A percentile compares a stretch with the other conserved stretches of the same genome.
Conservation (phyloP, 768 basidiomycete genomes). For the Suillus subalutaceus region DNA sequence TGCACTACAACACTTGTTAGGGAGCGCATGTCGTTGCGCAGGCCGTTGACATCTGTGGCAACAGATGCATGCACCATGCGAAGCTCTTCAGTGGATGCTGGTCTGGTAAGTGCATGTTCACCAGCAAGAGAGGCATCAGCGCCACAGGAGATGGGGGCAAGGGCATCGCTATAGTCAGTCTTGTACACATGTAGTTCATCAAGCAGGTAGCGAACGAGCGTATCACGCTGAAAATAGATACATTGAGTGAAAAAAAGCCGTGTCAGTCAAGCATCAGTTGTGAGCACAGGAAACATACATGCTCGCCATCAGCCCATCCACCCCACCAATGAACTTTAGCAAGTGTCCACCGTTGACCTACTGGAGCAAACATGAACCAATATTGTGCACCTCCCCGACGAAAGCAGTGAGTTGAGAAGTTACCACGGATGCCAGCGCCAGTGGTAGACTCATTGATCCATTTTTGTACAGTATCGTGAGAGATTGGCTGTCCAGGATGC, state of each 20-base stretch:
- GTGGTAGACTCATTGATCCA: constrained; percentile 16
- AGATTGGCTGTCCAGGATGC: constrained; percentile 26
- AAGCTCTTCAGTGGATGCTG: not conserved
- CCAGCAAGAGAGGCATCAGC: not conserved
- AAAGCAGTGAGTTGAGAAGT: constrained; percentile 33
- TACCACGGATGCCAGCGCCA: constrained; percentile 10
- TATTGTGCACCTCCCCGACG: constrained; percentile 33
- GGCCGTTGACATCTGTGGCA: not conserved
- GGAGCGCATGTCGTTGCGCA: not conserved
- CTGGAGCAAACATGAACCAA: constrained; percentile 29
- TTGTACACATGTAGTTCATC: constrained; percentile 29
- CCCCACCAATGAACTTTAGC: constrained; percentile 41
- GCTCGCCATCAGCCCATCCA: constrained; percentile 43
- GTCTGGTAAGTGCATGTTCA: not conserved
- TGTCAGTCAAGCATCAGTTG: not conserved
- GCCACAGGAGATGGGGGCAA: not conserved
- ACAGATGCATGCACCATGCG: not conserved
- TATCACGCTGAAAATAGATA: constrained; percentile 5
- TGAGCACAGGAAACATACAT: constrained; percentile 24
- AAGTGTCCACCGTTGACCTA: constrained; percentile 38
- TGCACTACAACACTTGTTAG: not conserved
- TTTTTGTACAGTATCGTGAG: constrained; percentile 27
- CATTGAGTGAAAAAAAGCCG: not conserved
- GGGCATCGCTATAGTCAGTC: constrained; percentile 21
- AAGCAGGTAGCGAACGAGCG: constrained; percentile 25